phyloP scores from a whole-genome alignment of 768 basidiomycete genomes.

The Lactifluus volemus region DNA sequence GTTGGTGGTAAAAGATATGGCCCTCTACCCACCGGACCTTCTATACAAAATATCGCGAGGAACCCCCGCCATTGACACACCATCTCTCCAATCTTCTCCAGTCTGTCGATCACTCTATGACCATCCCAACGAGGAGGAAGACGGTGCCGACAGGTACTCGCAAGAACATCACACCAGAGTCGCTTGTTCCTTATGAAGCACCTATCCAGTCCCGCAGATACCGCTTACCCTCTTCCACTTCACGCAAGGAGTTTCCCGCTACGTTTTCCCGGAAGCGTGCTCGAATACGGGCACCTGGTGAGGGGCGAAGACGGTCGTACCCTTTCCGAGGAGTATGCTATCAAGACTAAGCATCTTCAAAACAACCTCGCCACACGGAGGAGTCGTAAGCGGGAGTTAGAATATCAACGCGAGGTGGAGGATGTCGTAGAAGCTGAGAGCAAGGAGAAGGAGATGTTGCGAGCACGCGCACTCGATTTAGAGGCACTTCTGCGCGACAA shows the following conservation, averaged over 20 bases:
- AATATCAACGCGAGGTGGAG: constrained; percentile 61
- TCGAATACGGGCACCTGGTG: constrained; percentile 37
- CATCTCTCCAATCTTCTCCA: constrained; percentile 30
- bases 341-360: constrained; percentile 69
- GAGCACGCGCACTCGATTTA: constrained; percentile 38
- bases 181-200: constrained; percentile 62
- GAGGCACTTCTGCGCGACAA: constrained; percentile 47
- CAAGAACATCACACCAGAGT: constrained; percentile 55
- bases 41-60: constrained; percentile 45
- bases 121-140: constrained; percentile 27
- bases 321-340: constrained; percentile 53
- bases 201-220: constrained; percentile 76
- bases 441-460: constrained; percentile 56
- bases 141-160: constrained; percentile 55
- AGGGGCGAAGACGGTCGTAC: constrained; percentile 42
- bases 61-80: constrained; percentile 40
- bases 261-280: constrained; percentile 60
- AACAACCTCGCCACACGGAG: constrained; percentile 83
- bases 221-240: constrained; percentile 60
- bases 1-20: no score
- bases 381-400: constrained; percentile 64
- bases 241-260: constrained; percentile 69
- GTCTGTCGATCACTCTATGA: constrained; percentile 1
- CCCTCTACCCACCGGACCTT: no score
- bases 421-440: constrained; percentile 42